Conservation (phyloP, 2,329 filamentous ascomycete genomes). For the Fusarium neocosmosporiellum region DNA sequence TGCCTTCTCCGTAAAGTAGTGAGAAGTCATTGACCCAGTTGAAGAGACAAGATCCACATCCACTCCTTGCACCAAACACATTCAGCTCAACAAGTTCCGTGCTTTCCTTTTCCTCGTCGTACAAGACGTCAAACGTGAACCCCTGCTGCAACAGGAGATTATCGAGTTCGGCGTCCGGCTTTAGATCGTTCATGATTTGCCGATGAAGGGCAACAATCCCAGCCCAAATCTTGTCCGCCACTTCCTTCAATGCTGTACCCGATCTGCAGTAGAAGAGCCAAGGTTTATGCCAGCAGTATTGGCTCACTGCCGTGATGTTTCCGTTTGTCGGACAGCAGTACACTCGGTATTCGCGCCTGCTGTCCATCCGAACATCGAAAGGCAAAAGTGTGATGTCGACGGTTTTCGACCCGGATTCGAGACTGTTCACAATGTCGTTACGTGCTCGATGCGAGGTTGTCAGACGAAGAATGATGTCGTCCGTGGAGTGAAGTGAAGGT, state of each 20-base stretch:
- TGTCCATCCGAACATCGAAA: conserved; percentile 54
- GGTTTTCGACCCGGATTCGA: conserved; percentile 25
- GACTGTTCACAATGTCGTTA: conserved; percentile 46
- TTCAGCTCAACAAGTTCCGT: conserved; percentile 57
- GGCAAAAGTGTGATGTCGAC: conserved; percentile 54
- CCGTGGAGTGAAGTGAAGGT: conserved; percentile 42
- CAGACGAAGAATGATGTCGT: conserved; percentile 51
- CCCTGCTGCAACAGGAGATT: conserved; percentile 50
- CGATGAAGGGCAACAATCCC: conserved; percentile 13
- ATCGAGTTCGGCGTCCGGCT: conserved; percentile 35
- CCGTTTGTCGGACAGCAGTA: conserved; percentile 53
- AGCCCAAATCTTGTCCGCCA: conserved; percentile 27
- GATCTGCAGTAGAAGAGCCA: conserved; percentile 43
- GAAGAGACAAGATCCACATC: conserved; percentile 59
- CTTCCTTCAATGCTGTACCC: conserved; percentile 10
- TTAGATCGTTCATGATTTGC: conserved; percentile 8
- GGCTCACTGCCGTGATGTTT: conserved; percentile 52
- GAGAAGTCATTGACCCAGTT: conserved; percentile 51
- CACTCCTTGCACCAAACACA: conserved; percentile 56
- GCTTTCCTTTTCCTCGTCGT: conserved; percentile 42
- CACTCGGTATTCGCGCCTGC: conserved; percentile 54
- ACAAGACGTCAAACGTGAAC: conserved; percentile 57
- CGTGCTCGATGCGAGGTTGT: conserved; percentile 53
- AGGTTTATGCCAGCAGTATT: conserved; percentile 54
- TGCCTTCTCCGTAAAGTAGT: conserved; percentile 9